Base-by-base conservation (phyloP, 169 alveolate species). In the Cryptosporidium tyzzeri region DNA sequence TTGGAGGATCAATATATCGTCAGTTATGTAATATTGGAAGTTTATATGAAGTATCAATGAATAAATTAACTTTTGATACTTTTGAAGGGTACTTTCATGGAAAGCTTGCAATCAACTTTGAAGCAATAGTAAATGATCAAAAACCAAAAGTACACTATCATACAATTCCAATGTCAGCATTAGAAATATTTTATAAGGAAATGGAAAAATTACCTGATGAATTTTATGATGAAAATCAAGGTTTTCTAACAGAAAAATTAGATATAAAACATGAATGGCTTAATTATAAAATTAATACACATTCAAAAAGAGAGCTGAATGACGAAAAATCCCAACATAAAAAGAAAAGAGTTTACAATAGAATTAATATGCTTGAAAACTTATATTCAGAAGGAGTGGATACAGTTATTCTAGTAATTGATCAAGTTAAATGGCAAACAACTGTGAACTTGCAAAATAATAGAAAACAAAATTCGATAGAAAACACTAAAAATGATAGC, bases 1-100 rank as follows among this genome's bases (percentile, higher is more conserved):
- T 80, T 80, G 67, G 89, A 44, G 89, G 89, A 23, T 80, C 89
- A 37, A 80, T 80, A 16, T 80, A 80, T 44, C 73, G 89, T n/a
- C 89, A 80, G 35, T 21, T 80, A 80, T 21, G 37, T 23, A 31
- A 65, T 7, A 62, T 9, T 45, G 89, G 89, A 29, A 41, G 75
- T 59, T 23, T 80, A 3, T 80, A 44, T 12, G 89, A 80, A 23
- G 62, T 80, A 33, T 80, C 89, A 35, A 61, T 80, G 74, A 80
- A 80, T 39, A 39, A 62, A 31, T 65, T 80, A 62, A 80, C 89
- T 29, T 80, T 80, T 65, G 89, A 80, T 41, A 61, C 89, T 26
- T 45, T 62, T 26, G 89, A 80, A 6, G 89, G 89, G 18, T 65
- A 80, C n/a, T 62, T 41, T 62, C 45, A 59, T 21, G 75, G 89